phyloP scores from a whole-genome alignment of 371 early-diverging fungal genomes.

The Zychaea mexicana region DNA sequence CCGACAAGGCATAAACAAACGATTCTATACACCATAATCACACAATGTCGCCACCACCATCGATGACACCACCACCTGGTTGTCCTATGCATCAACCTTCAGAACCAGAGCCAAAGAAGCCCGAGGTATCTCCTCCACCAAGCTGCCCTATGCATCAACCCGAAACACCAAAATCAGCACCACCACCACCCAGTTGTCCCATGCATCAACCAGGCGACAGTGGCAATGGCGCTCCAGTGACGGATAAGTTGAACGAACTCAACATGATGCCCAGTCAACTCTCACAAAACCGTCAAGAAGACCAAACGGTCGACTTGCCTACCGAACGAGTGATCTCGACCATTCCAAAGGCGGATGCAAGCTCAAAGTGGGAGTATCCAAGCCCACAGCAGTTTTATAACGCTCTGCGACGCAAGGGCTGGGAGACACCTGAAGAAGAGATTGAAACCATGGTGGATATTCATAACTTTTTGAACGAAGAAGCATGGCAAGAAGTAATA shows the following conservation, averaged over 20 bases:
- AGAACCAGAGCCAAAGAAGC: constrained; percentile 16
- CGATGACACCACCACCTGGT: constrained; percentile 30
- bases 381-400: constrained; percentile 96
- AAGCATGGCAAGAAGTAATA: constrained; percentile 90
- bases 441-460: constrained; percentile 94
- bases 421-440: constrained; percentile 89
- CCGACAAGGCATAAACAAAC: too few species aligned
- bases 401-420: constrained; percentile 92
- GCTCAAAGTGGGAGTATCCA: constrained; percentile 90
- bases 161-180: too few species aligned
- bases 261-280: constrained; percentile 85
- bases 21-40: background rate
- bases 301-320: constrained; percentile 70
- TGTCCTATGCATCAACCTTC: constrained; percentile 64
- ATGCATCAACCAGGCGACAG: constrained; percentile 41
- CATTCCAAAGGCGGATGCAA: constrained; percentile 57
- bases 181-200: constrained; percentile 51
- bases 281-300: constrained; percentile 64
- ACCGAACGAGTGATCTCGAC: constrained; percentile 71
- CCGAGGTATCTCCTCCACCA: constrained; percentile 26
- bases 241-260: constrained; percentile 64
- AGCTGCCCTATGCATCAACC: constrained; percentile 58
- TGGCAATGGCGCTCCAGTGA: constrained; percentile 22
- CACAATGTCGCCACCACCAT: background rate
- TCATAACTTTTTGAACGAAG: constrained; percentile 97